phyloP scores from a whole-genome alignment of 495 filamentous ascomycete genomes.

The Talaromyces liani region DNA sequence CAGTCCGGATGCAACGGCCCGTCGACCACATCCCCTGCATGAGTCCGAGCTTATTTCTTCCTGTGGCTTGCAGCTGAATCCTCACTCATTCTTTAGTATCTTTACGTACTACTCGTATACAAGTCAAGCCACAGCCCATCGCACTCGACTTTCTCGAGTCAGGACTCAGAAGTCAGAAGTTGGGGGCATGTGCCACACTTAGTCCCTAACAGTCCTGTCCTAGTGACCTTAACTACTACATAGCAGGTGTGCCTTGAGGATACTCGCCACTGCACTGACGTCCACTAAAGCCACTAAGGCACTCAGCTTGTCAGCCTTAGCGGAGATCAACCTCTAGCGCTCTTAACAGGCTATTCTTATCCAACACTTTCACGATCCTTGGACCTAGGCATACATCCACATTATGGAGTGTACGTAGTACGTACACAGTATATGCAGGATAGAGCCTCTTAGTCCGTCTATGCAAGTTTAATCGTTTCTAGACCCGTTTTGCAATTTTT shows the following conservation, averaged over 20 bases:
- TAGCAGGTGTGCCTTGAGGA: background rate
- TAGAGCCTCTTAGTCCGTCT: background rate
- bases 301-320: background rate
- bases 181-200: background rate
- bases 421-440: background rate
- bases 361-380: background rate
- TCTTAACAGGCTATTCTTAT: too few species aligned
- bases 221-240: too few species aligned
- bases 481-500: background rate
- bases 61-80: background rate
- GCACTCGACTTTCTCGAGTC: background rate
- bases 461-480: background rate
- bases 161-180: background rate
- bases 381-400: background rate
- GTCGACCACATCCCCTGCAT: background rate
- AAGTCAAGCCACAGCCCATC: background rate
- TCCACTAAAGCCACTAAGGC: background rate
- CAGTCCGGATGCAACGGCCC: background rate
- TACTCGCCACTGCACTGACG: background rate
- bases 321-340: background rate
- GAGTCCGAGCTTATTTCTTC: background rate
- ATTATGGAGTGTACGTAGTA: background rate
- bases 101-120: background rate
- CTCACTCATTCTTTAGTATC: too few species aligned
- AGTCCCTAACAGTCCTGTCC: too few species aligned